Base-by-base conservation (phyloP, 2,329 filamentous ascomycete genomes). In the Cordyceps tenuipes region DNA sequence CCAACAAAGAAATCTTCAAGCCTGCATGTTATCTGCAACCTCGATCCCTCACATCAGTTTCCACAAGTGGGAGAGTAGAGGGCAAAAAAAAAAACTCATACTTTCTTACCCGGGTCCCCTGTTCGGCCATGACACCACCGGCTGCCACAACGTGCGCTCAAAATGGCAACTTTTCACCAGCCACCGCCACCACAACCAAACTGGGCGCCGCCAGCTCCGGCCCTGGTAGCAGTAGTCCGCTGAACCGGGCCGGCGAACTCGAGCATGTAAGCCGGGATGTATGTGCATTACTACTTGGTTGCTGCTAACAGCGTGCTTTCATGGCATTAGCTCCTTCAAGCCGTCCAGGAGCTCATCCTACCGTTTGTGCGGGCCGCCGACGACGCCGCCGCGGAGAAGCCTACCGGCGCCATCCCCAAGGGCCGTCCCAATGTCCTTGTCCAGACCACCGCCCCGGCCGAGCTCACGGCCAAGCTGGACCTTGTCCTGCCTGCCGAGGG, bases 331-430 rank as follows among this genome's bases (percentile, higher is more conserved):
- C 80, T 91, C 51, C 79, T 91, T 53, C 77, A 81, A 59, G 82
- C 87, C 3, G 82, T 92, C 53, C 82, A 87, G 72, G 75, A 79
- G 9, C 78, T 91, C 59, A 82, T 92, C 61, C 75, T 91, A 21
- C 85, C 86, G 0, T 91, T 88, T 71, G 84, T 93, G 66, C 79
- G 77, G 62, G 77, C 80, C n/a, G 87, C 89, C 46, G 88, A 92
- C 72, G 79, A 86, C 60, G 81, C 85, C 21, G 76, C 79, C 2
- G 69, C 73, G 7, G 77, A 75, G 44, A 85, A 81, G 65, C 65
- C 68, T 26, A 74, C 79, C 0, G 85, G 84, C 26, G 77, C 81
- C 19, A 67, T 73, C 64, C 75, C 79, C 21, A 66, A 73, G 7
- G 70, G 68, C 3, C 67, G 72, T 8, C 73, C 76, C 54, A 86